phyloP scores from a whole-genome alignment of 2,329 filamentous ascomycete species.

The Bipolaris sorokiniana region DNA sequence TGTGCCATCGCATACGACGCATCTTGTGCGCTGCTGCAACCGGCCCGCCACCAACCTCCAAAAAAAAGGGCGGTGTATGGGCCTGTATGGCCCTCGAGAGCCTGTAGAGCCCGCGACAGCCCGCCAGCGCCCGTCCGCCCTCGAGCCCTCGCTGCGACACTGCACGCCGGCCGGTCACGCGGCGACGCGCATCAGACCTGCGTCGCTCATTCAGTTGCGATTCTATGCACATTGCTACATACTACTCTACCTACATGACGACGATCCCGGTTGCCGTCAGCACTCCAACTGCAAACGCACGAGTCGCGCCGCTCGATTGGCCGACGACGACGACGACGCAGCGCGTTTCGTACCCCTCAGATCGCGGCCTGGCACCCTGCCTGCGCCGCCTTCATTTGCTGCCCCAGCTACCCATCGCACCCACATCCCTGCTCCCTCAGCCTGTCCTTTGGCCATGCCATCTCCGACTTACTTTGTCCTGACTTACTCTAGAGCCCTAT shows the following conservation, averaged over 20 bases:
- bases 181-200: conserved; percentile 23
- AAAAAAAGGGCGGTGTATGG: conserved; percentile 45
- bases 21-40: conserved; percentile 20
- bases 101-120: neutral
- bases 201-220: conserved; percentile 29
- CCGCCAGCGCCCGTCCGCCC: neutral
- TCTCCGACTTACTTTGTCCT: too few relatives aligned
- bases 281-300: conserved; percentile 62
- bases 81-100: neutral
- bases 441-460: conserved; percentile 25
- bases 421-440: conserved; percentile 30
- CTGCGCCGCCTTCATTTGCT: conserved; percentile 40
- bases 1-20: too few relatives aligned
- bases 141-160: neutral
- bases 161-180: conserved; percentile 21
- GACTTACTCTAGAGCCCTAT: too few relatives aligned
- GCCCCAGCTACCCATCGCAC: conserved; percentile 28
- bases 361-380: conserved; percentile 18
- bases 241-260: conserved; percentile 13
- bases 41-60: conserved; percentile 1
- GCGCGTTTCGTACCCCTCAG: conserved; percentile 36
- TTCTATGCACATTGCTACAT: neutral
- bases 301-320: conserved; percentile 70
- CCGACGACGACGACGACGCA: conserved; percentile 28
- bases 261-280: conserved; percentile 30